These are phyloP conservation scores for Epichloe glyceriae DNA, from an alignment of 2,329 filamentous ascomycete genomes.

Conservation along the genomic window DNA sequence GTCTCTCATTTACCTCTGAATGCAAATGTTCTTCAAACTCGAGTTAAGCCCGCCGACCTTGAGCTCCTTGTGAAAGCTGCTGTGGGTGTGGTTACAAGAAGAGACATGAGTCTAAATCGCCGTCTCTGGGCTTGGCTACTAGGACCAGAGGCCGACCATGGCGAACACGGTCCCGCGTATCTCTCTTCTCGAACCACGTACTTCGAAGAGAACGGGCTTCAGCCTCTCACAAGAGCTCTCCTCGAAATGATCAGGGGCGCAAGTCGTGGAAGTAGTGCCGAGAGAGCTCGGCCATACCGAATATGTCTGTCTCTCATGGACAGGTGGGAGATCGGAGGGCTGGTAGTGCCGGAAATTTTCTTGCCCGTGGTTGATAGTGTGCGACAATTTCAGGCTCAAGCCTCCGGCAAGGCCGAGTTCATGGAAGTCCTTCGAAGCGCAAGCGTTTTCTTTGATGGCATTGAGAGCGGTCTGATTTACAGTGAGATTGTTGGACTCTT, in stretches of 20 bases:
- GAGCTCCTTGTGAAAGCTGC: slow-evolving; percentile 73
- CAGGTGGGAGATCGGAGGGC: slow-evolving; percentile 88
- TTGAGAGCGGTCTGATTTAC: slow-evolving; percentile 90
- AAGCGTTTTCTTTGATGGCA: slow-evolving; percentile 92
- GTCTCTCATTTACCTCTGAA: slow-evolving; percentile 82
- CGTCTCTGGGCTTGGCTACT: slow-evolving; percentile 94
- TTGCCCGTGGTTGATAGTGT: slow-evolving; percentile 74
- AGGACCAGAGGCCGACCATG: slow-evolving; percentile 47
- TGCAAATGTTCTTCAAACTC: slow-evolving; percentile 64
- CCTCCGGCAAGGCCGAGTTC: slow-evolving; percentile 56
- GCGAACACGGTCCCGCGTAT: slow-evolving; percentile 30
- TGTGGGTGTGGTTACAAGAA: slow-evolving; percentile 71
- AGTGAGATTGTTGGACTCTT: slow-evolving; percentile 63
- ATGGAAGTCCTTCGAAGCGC: slow-evolving; percentile 84
- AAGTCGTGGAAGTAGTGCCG: slow-evolving; percentile 27
- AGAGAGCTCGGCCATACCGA: slow-evolving; percentile 73
- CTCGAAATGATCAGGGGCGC: slow-evolving; percentile 55
- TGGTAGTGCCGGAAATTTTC: slow-evolving; percentile 81
- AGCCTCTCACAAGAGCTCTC: slow-evolving; percentile 60
- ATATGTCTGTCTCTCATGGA: slow-evolving; percentile 96
- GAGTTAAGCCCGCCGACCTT: slow-evolving; percentile 61
- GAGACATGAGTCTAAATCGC: slow-evolving; percentile 94
- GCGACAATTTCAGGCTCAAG: slow-evolving; percentile 54
- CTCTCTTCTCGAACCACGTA: slow-evolving; percentile 57
- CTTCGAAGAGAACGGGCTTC: slow-evolving; percentile 68